These are phyloP conservation scores for Madurella mycetomatis DNA, from an alignment of 2,329 filamentous ascomycete genomes.

Conservation along the genomic window DNA sequence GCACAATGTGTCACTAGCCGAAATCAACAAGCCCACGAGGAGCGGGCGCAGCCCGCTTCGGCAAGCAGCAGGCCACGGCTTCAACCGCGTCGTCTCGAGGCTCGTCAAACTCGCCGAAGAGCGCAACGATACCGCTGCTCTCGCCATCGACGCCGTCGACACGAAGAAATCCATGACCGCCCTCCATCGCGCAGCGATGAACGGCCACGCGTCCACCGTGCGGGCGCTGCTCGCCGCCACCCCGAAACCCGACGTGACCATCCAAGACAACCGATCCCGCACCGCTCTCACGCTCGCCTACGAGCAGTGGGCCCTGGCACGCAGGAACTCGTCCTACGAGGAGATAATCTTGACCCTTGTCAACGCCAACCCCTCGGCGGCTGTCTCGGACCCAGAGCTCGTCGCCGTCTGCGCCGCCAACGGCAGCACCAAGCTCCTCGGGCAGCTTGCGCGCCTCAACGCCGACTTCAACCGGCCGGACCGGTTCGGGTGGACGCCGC, in stretches of 20 bases:
- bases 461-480: constrained; percentile 19
- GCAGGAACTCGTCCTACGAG: constrained; percentile 7
- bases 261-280: constrained; percentile 6
- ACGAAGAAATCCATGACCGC: constrained; percentile 18
- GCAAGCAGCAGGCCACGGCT: constrained; percentile 18
- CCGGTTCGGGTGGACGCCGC: constrained; percentile 23
- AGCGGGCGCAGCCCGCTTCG: constrained; percentile 17
- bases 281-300: constrained; percentile 18
- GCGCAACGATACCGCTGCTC: background rate
- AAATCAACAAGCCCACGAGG: constrained; percentile 18
- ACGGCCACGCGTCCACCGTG: constrained; percentile 16
- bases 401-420: constrained; percentile 19
- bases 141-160: constrained; percentile 16
- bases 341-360: constrained; percentile 16
- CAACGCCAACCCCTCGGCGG: background rate
- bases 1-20: constrained; percentile 7
- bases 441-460: constrained; percentile 9
- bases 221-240: constrained; percentile 10
- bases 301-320: constrained; percentile 16
- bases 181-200: constrained; percentile 20
- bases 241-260: constrained; percentile 4
- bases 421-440: constrained; percentile 17
- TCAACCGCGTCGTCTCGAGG: constrained; percentile 11
- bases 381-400: constrained; percentile 15
- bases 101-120: constrained; percentile 11